Base-by-base conservation (phyloP, 2,329 filamentous ascomycete genomes). In the Aureobasidium sp. region DNA sequence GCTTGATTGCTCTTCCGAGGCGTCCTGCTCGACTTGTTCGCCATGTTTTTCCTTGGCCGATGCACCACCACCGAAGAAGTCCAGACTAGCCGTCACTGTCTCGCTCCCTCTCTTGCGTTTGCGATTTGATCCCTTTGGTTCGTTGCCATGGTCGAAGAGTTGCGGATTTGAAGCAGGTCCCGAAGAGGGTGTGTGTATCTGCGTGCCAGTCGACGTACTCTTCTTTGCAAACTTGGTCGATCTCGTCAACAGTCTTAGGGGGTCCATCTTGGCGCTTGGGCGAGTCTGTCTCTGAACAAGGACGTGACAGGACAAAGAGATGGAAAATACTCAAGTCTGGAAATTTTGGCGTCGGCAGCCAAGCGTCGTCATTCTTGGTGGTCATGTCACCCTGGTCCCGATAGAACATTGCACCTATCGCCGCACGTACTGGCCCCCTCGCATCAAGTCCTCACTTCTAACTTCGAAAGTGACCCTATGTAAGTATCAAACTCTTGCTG, bases 91-190 rank as follows among this genome's bases (percentile, higher is more conserved):
- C 2, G 72, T 70, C 8, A 75, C 59, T 13, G 34, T 56, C 53
- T 70, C 64, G 48, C 70, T 66, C 0, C 68, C 71, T 64, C 78
- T 70, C 68, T 80, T 80, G 39, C 78, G 72, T 70, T 80, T 80
- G 23, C 62, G 44, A n/a, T 37, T 46, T 12, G 23, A n/a, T 13
- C 1, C 6, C 29, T 29, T 26, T 9, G 57, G 23, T 5, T 39
- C 46, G 23, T 41, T 20, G 48, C 20, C 37, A 39, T 56, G 44
- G 9, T 47, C 50, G 48, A 63, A 63, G 13, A 63, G 62, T 39
- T 63, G 62, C n/a, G 62, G 62, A 20, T 63, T 63, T 2, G 13
- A 39, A 15, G 62, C 53, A 13, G 48, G 62, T 26, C 62, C 62
- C 3, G 53, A 39, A 1, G 62, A 63, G 15, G 62, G 62, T 10